Evolutionary conservation across 805 yeast species (phyloP).

Genomic region (Candida boidinii): DNA sequence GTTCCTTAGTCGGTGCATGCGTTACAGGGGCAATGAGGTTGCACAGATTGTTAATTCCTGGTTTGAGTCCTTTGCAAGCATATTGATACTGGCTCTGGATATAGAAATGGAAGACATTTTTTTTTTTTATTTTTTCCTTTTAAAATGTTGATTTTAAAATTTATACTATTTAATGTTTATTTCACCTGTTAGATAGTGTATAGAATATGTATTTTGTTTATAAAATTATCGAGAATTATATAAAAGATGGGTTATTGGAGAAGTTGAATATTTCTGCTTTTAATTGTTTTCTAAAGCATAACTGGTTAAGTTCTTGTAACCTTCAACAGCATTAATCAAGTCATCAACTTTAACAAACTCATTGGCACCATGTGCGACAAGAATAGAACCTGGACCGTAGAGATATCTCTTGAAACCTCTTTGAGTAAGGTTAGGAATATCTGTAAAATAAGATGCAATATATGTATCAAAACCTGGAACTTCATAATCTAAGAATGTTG

Average conservation of each 20-base stretch:
- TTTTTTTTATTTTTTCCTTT: slow-evolving; percentile 1
- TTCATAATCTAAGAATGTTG: slow-evolving; percentile 43
- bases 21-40: too few relatives aligned
- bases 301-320: slow-evolving; percentile 29
- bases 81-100: slow-evolving; percentile 17
- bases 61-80: slow-evolving; percentile 22
- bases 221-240: too few relatives aligned
- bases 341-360: slow-evolving; percentile 44
- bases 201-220: too few relatives aligned
- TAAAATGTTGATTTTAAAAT: too few relatives aligned
- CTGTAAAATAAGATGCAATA: slow-evolving; percentile 28
- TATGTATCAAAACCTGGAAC: slow-evolving; percentile 56
- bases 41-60: slow-evolving; percentile 15
- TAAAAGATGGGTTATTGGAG: too few relatives aligned
- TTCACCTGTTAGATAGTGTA: too few relatives aligned
- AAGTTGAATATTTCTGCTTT: too few relatives aligned
- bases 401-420: slow-evolving; percentile 36
- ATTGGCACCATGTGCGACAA: slow-evolving; percentile 50
- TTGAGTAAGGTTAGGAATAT: slow-evolving; percentile 34
- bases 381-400: slow-evolving; percentile 62
- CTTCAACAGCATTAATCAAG: slow-evolving; percentile 41
- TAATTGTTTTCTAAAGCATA: too few relatives aligned
- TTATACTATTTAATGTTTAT: too few relatives aligned
- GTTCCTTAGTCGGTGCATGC: not conserved
- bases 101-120: slow-evolving; percentile 20